phyloP scores from a whole-genome alignment of 148 eudicot genomes.

The Camellia japonica region DNA sequence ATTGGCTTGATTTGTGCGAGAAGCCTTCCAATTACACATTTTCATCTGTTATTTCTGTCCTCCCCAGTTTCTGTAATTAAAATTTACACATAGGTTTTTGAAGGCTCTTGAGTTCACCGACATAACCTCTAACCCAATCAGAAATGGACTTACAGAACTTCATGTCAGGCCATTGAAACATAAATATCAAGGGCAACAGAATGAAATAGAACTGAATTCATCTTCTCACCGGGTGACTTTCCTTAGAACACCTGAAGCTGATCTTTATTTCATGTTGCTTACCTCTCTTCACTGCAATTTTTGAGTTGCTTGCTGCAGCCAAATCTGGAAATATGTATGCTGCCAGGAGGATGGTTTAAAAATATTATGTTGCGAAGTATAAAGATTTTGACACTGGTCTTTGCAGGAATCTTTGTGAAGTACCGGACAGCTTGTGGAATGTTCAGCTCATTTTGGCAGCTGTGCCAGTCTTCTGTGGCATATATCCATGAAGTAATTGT shows the following conservation, averaged over 20 bases:
- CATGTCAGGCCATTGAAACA: background rate
- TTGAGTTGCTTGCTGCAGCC: background rate
- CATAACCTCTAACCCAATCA: no score
- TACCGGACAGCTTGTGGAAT: background rate
- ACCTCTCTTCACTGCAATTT: background rate
- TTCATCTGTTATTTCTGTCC: background rate
- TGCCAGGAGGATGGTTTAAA: background rate
- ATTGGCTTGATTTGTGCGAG: background rate
- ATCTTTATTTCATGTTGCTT: background rate
- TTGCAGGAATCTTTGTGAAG: slow-evolving; percentile 4
- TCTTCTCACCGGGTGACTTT: background rate
- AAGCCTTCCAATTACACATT: background rate
- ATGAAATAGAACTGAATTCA: background rate
- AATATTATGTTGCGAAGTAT: background rate
- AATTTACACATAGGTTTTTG: no score
- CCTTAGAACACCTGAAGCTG: background rate
- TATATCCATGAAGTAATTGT: background rate
- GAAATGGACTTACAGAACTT: background rate
- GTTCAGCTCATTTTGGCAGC: slow-evolving; percentile 4
- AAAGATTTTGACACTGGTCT: background rate
- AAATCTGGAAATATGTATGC: background rate
- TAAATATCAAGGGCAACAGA: background rate
- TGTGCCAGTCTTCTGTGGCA: background rate
- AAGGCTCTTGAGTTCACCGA: no score
- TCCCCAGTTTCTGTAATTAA: no score